Base-by-base conservation (phyloP, 352 stramenopile species). In the Aphanomyces stellatus region DNA sequence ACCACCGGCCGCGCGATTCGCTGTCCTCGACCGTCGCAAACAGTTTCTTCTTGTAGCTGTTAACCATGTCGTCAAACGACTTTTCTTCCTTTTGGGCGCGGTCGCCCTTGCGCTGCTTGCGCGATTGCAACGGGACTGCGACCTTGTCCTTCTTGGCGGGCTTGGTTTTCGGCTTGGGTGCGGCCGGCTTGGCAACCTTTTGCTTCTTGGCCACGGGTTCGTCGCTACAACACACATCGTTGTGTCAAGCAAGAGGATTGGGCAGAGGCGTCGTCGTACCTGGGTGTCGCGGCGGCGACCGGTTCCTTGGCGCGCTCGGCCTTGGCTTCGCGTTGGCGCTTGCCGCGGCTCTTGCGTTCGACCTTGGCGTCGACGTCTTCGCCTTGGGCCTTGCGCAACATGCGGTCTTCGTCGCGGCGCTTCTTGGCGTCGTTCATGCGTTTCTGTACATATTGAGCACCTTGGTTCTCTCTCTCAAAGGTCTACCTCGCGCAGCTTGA, bases 41-140 rank as follows among this genome's bases (percentile, higher is more conserved):
- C 37, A 93, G 82, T 62, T 91, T 79, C 69, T 87, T 80, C 77
- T 91, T 93, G 82, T 93, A 93, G 55, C 76, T 84, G 64, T 74
- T 73, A 70, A 93, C 85, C 46, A 93, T 71, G 25, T 76, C 79
- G 30, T 93, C 85, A 53, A 91, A 93, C 42, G 80, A 90, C 59
- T 81, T 74, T 56, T 93, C 85, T 46, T 83, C 73, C 49, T 79
- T 68, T 13, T 69, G 40, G 62, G 85, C 74, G 61, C 81, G 78
- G 0, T 67, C 71, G 53, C 80, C 70, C 70, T 91, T 93, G 62
- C 80, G 82, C 57, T 91, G 76, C 69, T 77, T 90, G 42, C 85
- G 85, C 57, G 82, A 91, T 42, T 17, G 31, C 11, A 2, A 11
- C 19, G 13, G 13, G 35, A 35, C 4, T 11, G 55, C 55, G 35